phyloP scores from a whole-genome alignment of 225 moss, liverwort and hornwort species.

The Anthoceros angustus region DNA sequence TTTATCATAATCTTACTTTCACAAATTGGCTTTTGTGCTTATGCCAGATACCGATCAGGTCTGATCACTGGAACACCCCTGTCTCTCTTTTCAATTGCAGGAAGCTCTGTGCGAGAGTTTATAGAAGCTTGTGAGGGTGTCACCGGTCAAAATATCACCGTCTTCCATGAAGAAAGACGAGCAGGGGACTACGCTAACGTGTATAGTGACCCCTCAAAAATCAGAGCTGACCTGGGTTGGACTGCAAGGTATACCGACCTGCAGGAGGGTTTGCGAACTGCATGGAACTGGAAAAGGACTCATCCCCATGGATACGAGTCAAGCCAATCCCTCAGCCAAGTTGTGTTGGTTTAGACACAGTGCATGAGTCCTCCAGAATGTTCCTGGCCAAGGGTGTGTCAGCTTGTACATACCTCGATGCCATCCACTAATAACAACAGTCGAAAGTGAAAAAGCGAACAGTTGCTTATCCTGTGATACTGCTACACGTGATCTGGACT shows the following conservation, averaged over 20 bases:
- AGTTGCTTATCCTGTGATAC: too few relatives aligned
- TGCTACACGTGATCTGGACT: too few relatives aligned
- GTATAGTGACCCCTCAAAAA: conserved; percentile 56
- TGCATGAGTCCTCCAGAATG: too few relatives aligned
- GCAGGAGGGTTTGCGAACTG: conserved; percentile 27
- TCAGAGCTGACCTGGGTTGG: conserved; percentile 48
- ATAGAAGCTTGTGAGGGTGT: conserved; percentile 35
- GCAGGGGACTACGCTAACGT: conserved; percentile 62
- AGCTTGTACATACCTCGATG: too few relatives aligned
- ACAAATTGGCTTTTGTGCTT: neutral
- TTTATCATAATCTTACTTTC: too few relatives aligned
- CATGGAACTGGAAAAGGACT: conserved; percentile 51
- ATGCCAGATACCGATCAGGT: neutral
- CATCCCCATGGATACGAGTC: conserved; percentile 37
- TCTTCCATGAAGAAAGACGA: conserved; percentile 37
- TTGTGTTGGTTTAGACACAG: too few relatives aligned
- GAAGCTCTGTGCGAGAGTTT: conserved; percentile 41
- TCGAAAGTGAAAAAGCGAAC: too few relatives aligned
- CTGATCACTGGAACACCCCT: neutral
- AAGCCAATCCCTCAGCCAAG: too few relatives aligned
- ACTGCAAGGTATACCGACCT: conserved; percentile 42
- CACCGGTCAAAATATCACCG: conserved; percentile 38
- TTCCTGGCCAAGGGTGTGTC: too few relatives aligned
- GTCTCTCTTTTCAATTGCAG: conserved; percentile 8
- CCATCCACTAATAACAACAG: too few relatives aligned